Conservation (phyloP, 2,329 filamentous ascomycete genomes). For the Aspergillus hortae region DNA sequence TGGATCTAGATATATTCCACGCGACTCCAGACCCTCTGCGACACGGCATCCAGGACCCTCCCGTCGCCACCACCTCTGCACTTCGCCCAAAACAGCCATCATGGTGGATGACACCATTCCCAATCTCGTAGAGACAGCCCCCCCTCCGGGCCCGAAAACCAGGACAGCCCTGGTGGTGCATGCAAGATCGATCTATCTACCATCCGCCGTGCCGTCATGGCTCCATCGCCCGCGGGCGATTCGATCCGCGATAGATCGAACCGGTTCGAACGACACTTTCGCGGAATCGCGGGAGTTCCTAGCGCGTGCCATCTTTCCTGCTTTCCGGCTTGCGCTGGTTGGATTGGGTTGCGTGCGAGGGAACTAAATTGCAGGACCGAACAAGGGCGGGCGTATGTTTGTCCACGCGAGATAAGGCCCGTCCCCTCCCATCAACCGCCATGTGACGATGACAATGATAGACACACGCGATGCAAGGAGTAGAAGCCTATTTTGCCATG, state of each 20-base stretch:
- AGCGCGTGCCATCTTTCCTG: background rate
- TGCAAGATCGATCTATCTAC: conserved; percentile 8
- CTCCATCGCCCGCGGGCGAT: background rate
- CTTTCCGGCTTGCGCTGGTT: background rate
- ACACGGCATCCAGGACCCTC: too few relatives aligned
- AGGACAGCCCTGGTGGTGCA: conserved; percentile 3
- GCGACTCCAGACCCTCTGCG: background rate
- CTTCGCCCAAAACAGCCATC: conserved; percentile 8
- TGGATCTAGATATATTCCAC: too few relatives aligned
- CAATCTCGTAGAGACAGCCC: background rate
- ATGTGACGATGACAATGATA: background rate
- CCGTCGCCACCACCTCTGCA: conserved; percentile 1
- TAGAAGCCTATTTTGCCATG: background rate
- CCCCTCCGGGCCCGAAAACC: conserved; percentile 6
- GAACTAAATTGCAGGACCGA: too few relatives aligned
- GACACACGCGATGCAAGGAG: background rate
- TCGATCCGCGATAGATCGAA: background rate
- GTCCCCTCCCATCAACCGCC: background rate
- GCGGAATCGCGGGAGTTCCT: background rate
- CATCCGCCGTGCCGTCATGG: background rate
- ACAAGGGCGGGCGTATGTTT: background rate
- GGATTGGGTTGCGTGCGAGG: too few relatives aligned
- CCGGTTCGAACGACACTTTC: background rate
- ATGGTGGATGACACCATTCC: conserved; percentile 1
- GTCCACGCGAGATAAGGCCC: background rate